phyloP scores from a whole-genome alignment of 2,329 filamentous ascomycete genomes.

The Sclerotinia trifoliorum region DNA sequence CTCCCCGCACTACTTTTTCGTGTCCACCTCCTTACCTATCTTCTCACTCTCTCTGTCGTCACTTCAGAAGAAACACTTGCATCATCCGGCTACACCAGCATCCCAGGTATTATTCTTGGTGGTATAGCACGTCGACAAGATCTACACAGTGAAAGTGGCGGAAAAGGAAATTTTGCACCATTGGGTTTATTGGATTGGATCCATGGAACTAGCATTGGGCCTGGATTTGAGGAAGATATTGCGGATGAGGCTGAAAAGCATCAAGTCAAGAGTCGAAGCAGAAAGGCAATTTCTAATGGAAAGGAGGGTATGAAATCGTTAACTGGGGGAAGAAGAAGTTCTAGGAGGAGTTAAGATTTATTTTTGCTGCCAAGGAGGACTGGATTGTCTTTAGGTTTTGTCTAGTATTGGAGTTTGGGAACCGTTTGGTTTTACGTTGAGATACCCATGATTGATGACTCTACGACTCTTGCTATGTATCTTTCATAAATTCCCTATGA shows the following conservation, averaged over 20 bases:
- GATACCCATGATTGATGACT: background rate
- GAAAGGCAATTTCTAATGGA: conserved; percentile 40
- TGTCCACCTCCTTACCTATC: conserved; percentile 71
- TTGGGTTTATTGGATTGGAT: conserved; percentile 64
- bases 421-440: background rate
- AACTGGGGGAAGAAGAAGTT: conserved; percentile 33
- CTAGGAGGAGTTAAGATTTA: conserved; percentile 25
- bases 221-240: conserved; percentile 54
- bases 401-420: background rate
- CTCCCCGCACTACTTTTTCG: conserved; percentile 63
- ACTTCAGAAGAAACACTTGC: conserved; percentile 66
- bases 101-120: conserved; percentile 52
- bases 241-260: conserved; percentile 56
- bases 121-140: conserved; percentile 53
- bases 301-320: conserved; percentile 37
- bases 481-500: background rate
- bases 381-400: background rate
- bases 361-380: background rate
- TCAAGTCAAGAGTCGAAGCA: conserved; percentile 46
- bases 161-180: conserved; percentile 59
- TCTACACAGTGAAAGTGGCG: conserved; percentile 56
- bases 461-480: background rate
- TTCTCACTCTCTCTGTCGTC: conserved; percentile 60
- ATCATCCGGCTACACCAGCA: conserved; percentile 64
- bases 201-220: conserved; percentile 54